A percentile compares a stretch with the other conserved stretches of the same genome.
Conservation (phyloP, 2,329 filamentous ascomycete genomes). For the Alternaria sp. region DNA sequence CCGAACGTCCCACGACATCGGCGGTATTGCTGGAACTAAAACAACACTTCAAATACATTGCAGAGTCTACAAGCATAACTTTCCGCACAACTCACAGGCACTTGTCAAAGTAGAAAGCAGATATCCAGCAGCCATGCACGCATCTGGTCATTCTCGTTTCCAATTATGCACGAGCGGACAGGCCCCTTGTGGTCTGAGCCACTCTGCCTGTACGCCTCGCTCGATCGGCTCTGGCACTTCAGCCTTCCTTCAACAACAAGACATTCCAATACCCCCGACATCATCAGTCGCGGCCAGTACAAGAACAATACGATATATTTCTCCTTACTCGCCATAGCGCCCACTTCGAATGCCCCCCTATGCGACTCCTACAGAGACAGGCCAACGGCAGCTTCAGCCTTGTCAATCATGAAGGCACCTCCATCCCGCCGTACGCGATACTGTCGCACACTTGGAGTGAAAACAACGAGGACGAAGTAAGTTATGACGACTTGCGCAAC, state of each 20-base stretch:
- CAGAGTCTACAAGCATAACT: neutral
- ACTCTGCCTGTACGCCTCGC: neutral
- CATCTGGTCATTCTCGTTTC: neutral
- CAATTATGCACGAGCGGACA: neutral
- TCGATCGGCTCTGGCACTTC: neutral
- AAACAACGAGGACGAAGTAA: neutral
- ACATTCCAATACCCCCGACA: neutral
- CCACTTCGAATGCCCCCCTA: neutral
- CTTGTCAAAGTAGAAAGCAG: no score
- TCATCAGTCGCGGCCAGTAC: neutral
- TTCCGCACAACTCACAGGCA: rapidly evolving
- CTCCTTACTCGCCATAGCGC: neutral
- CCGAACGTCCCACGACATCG: rapidly evolving
- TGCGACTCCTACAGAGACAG: no score
- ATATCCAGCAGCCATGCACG: neutral
- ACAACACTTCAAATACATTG: neutral
- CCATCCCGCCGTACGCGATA: neutral
- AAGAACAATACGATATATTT: neutral
- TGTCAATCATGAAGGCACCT: neutral
- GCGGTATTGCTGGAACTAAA: neutral
- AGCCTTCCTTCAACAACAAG: neutral
- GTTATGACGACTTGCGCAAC: neutral
- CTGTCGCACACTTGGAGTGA: neutral
- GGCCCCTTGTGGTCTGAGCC: neutral
- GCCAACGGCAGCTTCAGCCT: neutral